A percentile compares a stretch with the other conserved stretches of the same genome.
Evolutionary conservation across 768 basidiomycete genomes (phyloP).

Genomic region (Tulasnella sp.): DNA sequence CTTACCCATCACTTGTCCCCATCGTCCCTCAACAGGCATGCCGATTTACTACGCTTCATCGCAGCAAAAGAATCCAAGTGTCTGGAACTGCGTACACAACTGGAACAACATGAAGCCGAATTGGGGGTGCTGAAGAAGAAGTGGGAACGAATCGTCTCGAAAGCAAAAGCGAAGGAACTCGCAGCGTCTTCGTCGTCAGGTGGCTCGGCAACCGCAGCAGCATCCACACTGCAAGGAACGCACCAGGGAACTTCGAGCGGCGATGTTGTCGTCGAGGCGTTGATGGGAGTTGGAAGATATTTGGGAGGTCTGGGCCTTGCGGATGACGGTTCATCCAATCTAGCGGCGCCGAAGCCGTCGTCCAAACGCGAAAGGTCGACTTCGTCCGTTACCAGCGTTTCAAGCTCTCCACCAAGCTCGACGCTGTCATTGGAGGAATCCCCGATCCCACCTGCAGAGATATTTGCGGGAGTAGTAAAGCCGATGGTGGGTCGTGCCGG

Average conservation of each 20-base stretch:
- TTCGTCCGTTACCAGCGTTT: constrained; percentile 13
- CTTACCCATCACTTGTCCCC: neutral
- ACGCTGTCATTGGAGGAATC: constrained; percentile 14
- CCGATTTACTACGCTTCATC: constrained; percentile 75
- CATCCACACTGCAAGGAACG: neutral
- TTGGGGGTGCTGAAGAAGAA: constrained; percentile 69
- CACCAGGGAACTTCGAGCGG: constrained; percentile 6
- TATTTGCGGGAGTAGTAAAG: neutral
- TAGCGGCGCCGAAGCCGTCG: neutral
- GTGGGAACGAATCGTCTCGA: constrained; percentile 70
- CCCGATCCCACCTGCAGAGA: neutral
- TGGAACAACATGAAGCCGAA: constrained; percentile 67
- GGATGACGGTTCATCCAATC: constrained; percentile 1
- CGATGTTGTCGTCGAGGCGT: constrained; percentile 1
- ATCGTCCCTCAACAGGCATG: constrained; percentile 49
- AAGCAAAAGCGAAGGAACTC: constrained; percentile 17
- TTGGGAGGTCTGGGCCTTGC: constrained; percentile 2
- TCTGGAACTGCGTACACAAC: constrained; percentile 72
- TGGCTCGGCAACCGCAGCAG: neutral
- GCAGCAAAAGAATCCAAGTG: constrained; percentile 84
- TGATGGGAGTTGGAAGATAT: constrained; percentile 20
- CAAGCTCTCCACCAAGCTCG: neutral
- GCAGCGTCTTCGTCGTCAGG: neutral
- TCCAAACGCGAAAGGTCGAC: constrained; percentile 7
- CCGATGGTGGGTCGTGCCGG: constrained; percentile 11